phyloP scores from a whole-genome alignment of 768 basidiomycete genomes.

The Lactarius psammicola region DNA sequence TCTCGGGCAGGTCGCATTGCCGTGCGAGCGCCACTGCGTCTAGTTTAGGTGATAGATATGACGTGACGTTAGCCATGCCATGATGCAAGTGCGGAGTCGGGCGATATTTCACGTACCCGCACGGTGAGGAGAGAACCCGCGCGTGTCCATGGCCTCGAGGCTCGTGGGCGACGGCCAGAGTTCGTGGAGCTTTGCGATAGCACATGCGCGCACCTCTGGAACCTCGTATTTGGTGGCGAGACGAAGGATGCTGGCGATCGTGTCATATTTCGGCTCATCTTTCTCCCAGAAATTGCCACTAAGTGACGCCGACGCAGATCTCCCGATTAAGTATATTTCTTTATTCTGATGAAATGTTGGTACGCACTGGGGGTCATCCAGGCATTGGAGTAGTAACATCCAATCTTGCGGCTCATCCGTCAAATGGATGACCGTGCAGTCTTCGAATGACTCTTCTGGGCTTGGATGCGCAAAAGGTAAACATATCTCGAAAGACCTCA shows the following conservation, averaged over 20 bases:
- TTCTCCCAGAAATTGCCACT: constrained; percentile 33
- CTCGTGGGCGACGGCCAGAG: constrained; percentile 36
- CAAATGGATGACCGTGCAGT: constrained; percentile 36
- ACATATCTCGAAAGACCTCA: constrained; percentile 39
- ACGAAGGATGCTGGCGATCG: constrained; percentile 34
- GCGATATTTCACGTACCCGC: constrained; percentile 30
- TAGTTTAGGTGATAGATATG: constrained; percentile 16
- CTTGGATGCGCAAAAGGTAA: constrained; percentile 38
- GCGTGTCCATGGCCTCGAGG: constrained; percentile 32
- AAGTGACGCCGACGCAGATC: background rate
- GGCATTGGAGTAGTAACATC: constrained; percentile 35
- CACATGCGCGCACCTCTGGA: constrained; percentile 33
- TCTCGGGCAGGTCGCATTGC: constrained; percentile 38
- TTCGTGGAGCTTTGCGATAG: constrained; percentile 29
- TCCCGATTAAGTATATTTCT: background rate
- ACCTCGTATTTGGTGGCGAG: constrained; percentile 43
- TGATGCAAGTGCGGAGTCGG: background rate
- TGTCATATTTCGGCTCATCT: constrained; percentile 32
- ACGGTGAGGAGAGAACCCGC: constrained; percentile 35
- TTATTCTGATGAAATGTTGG: background rate
- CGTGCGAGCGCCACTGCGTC: constrained; percentile 40
- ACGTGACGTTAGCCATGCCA: constrained; percentile 8
- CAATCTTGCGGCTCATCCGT: constrained; percentile 35
- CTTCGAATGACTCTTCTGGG: constrained; percentile 35
- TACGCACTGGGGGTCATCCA: constrained; percentile 38